Base-by-base conservation (phyloP, 352 stramenopile species). In the Pythium volutum region DNA sequence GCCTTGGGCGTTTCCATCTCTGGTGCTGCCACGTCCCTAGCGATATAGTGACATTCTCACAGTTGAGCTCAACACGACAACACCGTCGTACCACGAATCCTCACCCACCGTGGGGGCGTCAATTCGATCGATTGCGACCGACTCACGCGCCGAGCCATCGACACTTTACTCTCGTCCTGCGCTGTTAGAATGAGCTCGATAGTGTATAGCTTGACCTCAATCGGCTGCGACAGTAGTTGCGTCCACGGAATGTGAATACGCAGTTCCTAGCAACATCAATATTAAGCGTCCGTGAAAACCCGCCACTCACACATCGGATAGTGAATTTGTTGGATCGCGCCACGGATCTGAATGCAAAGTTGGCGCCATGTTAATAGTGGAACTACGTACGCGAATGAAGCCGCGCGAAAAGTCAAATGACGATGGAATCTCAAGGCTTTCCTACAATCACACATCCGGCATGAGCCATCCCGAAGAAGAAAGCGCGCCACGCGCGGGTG, bases 221-320 rank as follows among this genome's bases (percentile, higher is more conserved):
- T 95, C 15, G 86, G 78, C 61, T 95, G 86, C 4, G 84, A 93
- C 20, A 95, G 67, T 59, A 95, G 43, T 38, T 93, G 84, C n/a
- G 84, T 93, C 86, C 86, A 95, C 34, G 86, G 86, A 63, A 95
- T 95, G 63, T 93, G 86, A 59, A 95, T 93, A 31, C 84, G 84
- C 51, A 95, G 76, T 52, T 95, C 86, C 80, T 89, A 34, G 25
- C 22, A 43, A 39, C n/a, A 16, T 7, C 47, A 31, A n/a, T 27
- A 15, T 2, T 22, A n/a, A n/a, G 11, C 18, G 36, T 43, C 36
- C 16, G 18, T 20, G 36, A 43, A 20, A 43, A 43, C 14, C 14
- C 36, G 11, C 31, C 31, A 36, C n/a, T n/a, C n/a, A 36, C 14
- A 11, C 3, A 11, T 36, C 31, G 31, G 31, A 11, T 11, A 12